Evolutionary conservation across 2,329 filamentous ascomycete species (phyloP), one percentile per base, ranked within the genome.

Genomic region (Venturia oleaginea): DNA sequence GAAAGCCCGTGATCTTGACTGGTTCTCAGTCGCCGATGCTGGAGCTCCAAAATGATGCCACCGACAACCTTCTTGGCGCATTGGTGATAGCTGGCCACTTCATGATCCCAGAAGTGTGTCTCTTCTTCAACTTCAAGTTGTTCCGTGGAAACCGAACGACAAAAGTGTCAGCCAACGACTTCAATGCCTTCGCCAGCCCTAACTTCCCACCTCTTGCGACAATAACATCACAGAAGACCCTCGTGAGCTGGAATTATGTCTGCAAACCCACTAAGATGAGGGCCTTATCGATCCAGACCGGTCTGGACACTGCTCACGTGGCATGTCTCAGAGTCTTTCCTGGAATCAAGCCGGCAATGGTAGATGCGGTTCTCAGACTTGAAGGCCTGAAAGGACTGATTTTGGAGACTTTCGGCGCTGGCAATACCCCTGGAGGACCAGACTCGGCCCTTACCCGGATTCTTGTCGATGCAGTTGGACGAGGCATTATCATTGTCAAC

Each of bases 71-170:
- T 15, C 83, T 96, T 5, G 90, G 90, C 24, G 92, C 91, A 1
- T 82, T 96, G 71, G 91, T 96, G 72, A 88, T 96, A 64, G 92
- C 92, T 3, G 91, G 91, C 40, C 94, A 94, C 66, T 96, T 96
- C 72, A 89, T 91, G 78, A 91, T 97, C 65, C 92, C 92, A 0
- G 92, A 96, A 74, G 92, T 97, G 63, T 92, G 91, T 73, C 82
- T 97, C 42, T 96, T 95, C 79, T 97, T 97, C 81, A 91, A 94
- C 76, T 90, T 95, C 78, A 91, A 87, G 69, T 83, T 97, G 24
- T 95, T 92, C 77, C 86, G 92, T 32, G 92, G 92, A 19, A 96
- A 96, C 76, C 82, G 92, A 66, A 87, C 90, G 11, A 94, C 90
- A 67, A 97, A 97, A 75, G 86, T 95, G 38, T 92, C 91, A 17